Evolutionary conservation across 176 grass and related monocot species (phyloP).

Genomic region (Carex pumila): DNA sequence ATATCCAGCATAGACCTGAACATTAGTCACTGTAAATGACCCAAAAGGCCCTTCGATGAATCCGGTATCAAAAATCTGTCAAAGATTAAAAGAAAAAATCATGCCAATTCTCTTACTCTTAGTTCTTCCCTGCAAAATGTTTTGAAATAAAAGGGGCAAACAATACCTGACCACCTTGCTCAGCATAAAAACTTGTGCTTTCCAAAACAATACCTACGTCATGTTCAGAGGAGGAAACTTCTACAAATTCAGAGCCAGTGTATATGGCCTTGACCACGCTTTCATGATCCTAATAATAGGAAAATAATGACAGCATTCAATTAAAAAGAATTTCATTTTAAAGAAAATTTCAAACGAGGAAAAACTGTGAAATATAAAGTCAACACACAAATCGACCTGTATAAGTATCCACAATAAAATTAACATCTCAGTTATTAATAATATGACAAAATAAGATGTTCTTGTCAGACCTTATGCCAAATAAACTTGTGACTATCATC

Average conservation of each 20-base stretch:
- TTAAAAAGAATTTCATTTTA: constrained; percentile 20
- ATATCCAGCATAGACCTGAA: constrained; percentile 88
- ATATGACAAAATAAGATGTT: not conserved
- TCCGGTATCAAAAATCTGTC: constrained; percentile 80
- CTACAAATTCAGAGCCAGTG: constrained; percentile 56
- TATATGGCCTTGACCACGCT: constrained; percentile 85
- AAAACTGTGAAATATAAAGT: not conserved
- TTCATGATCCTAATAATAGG: constrained; percentile 51
- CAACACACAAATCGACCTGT: not conserved
- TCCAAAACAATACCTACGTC: constrained; percentile 73
- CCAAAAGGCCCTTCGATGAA: constrained; percentile 77
- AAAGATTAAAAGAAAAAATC: constrained; percentile 10
- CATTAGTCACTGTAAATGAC: constrained; percentile 74
- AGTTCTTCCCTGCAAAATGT: not conserved
- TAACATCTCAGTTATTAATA: not conserved
- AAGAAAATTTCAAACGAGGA: constrained; percentile 2
- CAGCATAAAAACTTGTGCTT: constrained; percentile 95
- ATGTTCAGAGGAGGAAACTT: constrained; percentile 32
- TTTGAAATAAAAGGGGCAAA: not conserved
- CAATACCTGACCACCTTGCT: constrained; percentile 94
- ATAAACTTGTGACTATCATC: constrained; percentile 77
- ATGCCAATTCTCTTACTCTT: not conserved
- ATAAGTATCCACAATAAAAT: not conserved
- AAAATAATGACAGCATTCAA: constrained; percentile 6
- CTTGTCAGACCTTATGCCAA: constrained; percentile 54